Conservation (phyloP, 257 asterid species). For the Penstemon davidsonii region DNA sequence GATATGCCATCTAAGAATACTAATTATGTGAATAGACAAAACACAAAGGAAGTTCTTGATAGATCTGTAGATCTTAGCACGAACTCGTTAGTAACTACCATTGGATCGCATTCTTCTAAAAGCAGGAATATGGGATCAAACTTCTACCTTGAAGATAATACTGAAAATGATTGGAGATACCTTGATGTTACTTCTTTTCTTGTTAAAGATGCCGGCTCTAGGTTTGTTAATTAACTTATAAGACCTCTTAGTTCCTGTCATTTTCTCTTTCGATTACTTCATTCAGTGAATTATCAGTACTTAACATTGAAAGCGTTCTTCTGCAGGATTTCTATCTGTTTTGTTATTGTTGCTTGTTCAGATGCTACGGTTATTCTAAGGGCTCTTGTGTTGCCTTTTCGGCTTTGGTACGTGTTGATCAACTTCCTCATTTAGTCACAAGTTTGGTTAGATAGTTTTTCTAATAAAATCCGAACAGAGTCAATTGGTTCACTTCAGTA, state of each 20-base stretch:
- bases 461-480: no score
- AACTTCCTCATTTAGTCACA: neutral
- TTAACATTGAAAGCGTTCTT: conserved; percentile 21
- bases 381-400: conserved; percentile 83
- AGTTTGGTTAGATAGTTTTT: no score
- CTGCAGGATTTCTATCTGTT: conserved; percentile 78
- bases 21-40: conserved; percentile 45
- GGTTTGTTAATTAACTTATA: conserved; percentile 46
- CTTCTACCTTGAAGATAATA: conserved; percentile 46
- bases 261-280: conserved; percentile 19
- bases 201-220: conserved; percentile 67
- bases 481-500: no score
- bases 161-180: conserved; percentile 93
- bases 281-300: conserved; percentile 21
- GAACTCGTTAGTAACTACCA: conserved; percentile 29
- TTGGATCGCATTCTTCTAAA: conserved; percentile 39
- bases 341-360: conserved; percentile 83
- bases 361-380: conserved; percentile 87
- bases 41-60: conserved; percentile 36
- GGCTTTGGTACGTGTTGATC: conserved; percentile 59
- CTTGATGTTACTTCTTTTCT: conserved; percentile 91
- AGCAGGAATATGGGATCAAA: conserved; percentile 34
- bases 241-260: conserved; percentile 22
- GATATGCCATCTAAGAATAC: conserved; percentile 76
- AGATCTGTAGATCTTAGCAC: conserved; percentile 31